Evolutionary conservation across 805 yeast genomes (phyloP).

Genomic region (Saccharomycopsis malanga): DNA sequence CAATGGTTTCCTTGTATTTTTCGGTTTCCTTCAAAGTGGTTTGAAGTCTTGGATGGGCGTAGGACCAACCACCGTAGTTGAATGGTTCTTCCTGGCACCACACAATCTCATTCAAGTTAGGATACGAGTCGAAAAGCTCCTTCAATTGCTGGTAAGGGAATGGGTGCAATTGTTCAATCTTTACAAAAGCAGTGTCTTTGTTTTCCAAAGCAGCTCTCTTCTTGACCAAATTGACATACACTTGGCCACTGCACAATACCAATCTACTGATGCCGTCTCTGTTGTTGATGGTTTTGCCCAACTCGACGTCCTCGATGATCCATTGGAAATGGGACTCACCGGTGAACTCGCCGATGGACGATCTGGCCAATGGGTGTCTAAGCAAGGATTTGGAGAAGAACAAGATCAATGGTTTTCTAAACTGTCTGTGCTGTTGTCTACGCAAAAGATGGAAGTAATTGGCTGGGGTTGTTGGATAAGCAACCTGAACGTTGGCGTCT

Average conservation of each 20-base stretch:
- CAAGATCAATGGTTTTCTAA: slow-evolving; percentile 82
- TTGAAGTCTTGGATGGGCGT: slow-evolving; percentile 72
- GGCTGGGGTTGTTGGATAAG: slow-evolving; percentile 97
- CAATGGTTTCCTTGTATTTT: slow-evolving; percentile 45
- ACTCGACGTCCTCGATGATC: slow-evolving; percentile 88
- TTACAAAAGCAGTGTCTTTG: slow-evolving; percentile 80
- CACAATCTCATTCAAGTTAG: slow-evolving; percentile 78
- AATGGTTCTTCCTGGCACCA: slow-evolving; percentile 99
- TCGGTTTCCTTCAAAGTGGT: slow-evolving; percentile 74
- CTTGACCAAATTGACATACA: slow-evolving; percentile 85
- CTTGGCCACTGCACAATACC: slow-evolving; percentile 87
- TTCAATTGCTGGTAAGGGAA: slow-evolving; percentile 96
- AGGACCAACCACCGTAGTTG: slow-evolving; percentile 90
- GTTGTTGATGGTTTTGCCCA: slow-evolving; percentile 67
- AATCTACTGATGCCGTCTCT: slow-evolving; percentile 84
- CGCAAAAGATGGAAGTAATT: slow-evolving; percentile 93
- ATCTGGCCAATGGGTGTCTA: slow-evolving; percentile 97
- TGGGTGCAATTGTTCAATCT: slow-evolving; percentile 94
- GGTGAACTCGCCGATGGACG: slow-evolving; percentile 73
- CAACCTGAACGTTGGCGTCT: slow-evolving; percentile 96
- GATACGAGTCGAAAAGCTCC: slow-evolving; percentile 74
- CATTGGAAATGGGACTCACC: slow-evolving; percentile 91
- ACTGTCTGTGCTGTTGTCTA: slow-evolving; percentile 99
- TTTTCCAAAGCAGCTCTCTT: slow-evolving; percentile 71
- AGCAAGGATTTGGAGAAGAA: slow-evolving; percentile 90